phyloP scores from a whole-genome alignment of 768 basidiomycete species.

The Rhodotorula kratochvilovae region DNA sequence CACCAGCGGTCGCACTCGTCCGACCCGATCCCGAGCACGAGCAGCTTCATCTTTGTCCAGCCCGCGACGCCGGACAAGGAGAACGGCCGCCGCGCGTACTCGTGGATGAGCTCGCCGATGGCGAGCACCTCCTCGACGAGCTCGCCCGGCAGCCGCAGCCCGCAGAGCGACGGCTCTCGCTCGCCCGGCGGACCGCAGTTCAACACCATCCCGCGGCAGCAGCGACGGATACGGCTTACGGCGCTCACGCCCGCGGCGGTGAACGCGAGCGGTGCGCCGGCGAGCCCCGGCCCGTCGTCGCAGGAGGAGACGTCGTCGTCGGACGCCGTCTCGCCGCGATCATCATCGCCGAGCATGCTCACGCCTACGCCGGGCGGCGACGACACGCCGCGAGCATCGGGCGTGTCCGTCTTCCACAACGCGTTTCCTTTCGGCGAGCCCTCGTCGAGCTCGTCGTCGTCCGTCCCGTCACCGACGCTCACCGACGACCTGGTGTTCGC shows the following conservation, averaged over 20 bases:
- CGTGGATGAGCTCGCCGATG: neutral
- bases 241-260: constrained; percentile 7
- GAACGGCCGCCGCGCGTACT: neutral
- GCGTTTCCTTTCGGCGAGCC: constrained; percentile 16
- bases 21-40: constrained; percentile 30
- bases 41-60: constrained; percentile 37
- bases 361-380: neutral
- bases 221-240: constrained; percentile 10
- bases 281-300: constrained; percentile 18
- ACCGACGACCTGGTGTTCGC: constrained; percentile 13
- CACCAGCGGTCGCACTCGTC: constrained; percentile 36
- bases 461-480: constrained; percentile 2
- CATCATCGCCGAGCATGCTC: neutral
- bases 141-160: neutral
- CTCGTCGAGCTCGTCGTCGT: constrained; percentile 12
- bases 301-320: constrained; percentile 25
- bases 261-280: too few species aligned
- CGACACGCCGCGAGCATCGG: constrained; percentile 4
- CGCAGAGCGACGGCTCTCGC: neutral
- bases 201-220: constrained; percentile 9
- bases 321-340: neutral
- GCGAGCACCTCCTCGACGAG: neutral
- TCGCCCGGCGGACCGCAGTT: neutral
- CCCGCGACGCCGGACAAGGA: constrained; percentile 19
- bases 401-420: neutral